Conservation (phyloP, 129 eudicot genomes). For the Dittrichia graveolens region DNA sequence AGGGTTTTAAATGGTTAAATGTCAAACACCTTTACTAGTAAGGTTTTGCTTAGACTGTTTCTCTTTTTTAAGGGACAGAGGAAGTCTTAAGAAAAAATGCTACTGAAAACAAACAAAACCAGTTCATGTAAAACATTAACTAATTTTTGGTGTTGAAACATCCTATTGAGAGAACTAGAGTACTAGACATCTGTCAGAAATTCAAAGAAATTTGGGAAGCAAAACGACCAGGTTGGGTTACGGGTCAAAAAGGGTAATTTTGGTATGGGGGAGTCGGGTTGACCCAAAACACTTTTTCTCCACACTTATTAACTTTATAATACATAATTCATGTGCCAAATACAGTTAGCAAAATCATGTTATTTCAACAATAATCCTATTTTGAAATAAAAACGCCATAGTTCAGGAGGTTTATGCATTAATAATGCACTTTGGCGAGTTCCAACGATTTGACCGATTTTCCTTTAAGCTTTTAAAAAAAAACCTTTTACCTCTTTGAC, state of each 20-base stretch:
- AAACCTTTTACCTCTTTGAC: not conserved
- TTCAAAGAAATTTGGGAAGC: not conserved
- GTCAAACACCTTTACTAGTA: not conserved
- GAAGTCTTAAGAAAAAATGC: not conserved
- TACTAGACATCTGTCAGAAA: not conserved
- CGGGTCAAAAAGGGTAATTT: not conserved
- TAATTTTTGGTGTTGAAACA: not conserved
- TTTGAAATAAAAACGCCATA: not conserved
- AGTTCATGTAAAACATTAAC: not conserved
- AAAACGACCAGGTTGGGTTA: not conserved
- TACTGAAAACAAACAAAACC: slow-evolving; percentile 10
- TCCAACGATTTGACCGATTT: not conserved
- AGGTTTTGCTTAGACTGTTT: not conserved
- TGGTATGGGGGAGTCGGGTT: not conserved
- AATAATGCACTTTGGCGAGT: not conserved
- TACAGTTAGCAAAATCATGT: not conserved
- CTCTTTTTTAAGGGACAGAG: not conserved
- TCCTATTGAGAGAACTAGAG: slow-evolving; percentile 12
- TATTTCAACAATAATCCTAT: not conserved
- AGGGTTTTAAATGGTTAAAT: slow-evolving; percentile 10
- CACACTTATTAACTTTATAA: not conserved
- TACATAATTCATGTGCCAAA: not conserved
- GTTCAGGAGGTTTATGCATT: slow-evolving; percentile 7
- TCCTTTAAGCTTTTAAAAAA: not conserved
- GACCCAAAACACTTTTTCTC: not conserved